Evolutionary conservation across 1,284 basidiomycete genomes (phyloP), one percentile per base, ranked within the genome.

Genomic region (Cerrena zonata): DNA sequence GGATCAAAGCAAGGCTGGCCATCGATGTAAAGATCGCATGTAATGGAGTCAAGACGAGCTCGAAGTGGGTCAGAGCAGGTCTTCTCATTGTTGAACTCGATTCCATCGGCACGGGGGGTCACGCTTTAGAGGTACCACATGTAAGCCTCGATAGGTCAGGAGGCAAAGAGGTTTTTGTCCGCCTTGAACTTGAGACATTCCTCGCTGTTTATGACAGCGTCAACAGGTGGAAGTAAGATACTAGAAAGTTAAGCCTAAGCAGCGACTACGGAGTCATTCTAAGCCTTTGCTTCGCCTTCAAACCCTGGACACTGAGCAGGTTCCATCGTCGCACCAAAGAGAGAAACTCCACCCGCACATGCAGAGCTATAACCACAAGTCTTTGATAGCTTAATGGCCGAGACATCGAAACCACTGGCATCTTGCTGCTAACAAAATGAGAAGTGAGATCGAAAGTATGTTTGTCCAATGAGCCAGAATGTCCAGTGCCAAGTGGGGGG

Each of bases 401-500:
- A 91, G 23, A 90, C 77, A 67, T 97, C 97, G 82, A 99, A 99
- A 25, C 95, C 95, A 72, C 96, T 37, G 96, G 96, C 89, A 99
- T 94, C 75, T 99, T 99, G 53, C 86, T 85, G 52, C 93, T 91
- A 50, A 98, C 79, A 65, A 98, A 79, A 54, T 95, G 90, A 49
- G 94, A 94, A 49, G 98, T 78, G 44, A 99, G 79, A 26, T 91
- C 86, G 52, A 83, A 87, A n/a, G 91, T 91, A 72, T 98, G 93
- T 71, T 99, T 99, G 63, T 95, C 95, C 26, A 96, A 82, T n/a
- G 77, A 68, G 21, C 94, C 94, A 46, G 79, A 73, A 74, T 93
- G 93, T 23, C 93, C 93, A 48, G 84, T 77, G 24, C 80, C 78
- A 37, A 99, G 75, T 5, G 91, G 85, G 37, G 92, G 80, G 36